Evolutionary conservation across 306 rosid genomes (phyloP).

Genomic region (Citrullus amarus): DNA sequence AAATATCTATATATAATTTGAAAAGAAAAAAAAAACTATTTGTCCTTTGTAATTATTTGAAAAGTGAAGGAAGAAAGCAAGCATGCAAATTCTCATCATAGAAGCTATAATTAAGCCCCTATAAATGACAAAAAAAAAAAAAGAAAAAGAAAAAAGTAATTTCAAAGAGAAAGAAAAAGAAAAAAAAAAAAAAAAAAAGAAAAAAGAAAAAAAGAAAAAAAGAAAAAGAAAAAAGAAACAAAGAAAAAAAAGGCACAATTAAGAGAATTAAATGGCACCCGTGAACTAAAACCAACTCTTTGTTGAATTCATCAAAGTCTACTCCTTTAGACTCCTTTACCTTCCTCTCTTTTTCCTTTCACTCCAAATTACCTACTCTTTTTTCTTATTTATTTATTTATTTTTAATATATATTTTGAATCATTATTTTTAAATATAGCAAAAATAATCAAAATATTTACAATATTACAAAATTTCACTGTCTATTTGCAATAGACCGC

Average conservation of each 20-base stretch:
- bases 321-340: neutral
- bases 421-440: too few species aligned
- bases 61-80: too few species aligned
- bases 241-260: neutral
- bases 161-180: too few species aligned
- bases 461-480: too few species aligned
- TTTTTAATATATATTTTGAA: too few species aligned
- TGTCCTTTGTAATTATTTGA: too few species aligned
- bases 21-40: too few species aligned
- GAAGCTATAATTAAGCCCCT: neutral
- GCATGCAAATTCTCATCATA: neutral
- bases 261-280: neutral
- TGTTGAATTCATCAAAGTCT: neutral
- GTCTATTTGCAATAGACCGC: too few species aligned
- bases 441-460: too few species aligned
- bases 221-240: rapidly evolving
- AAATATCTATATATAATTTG: too few species aligned
- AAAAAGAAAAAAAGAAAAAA: neutral
- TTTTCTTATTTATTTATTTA: neutral
- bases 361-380: neutral
- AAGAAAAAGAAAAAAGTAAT: neutral
- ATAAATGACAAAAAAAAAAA: neutral
- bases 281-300: neutral
- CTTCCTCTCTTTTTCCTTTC: neutral
- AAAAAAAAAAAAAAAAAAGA: rapidly evolving